Percentiles rank a stretch among this genome's conserved stretches.
Conservation (phyloP, 1,284 basidiomycete species). For the Puccinia horiana region DNA sequence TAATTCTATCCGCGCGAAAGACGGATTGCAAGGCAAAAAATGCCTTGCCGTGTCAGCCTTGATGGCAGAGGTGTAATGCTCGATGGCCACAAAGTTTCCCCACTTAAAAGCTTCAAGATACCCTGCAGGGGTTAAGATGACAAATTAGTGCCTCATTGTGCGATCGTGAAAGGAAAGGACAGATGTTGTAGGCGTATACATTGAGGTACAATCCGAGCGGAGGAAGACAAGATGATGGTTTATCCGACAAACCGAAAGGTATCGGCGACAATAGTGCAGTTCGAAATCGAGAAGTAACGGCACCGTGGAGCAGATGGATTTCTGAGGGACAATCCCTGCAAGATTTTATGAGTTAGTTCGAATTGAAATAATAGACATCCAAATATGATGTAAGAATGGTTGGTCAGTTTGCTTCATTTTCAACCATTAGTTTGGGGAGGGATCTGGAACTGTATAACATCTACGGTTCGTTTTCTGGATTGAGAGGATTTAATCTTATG, state of each 20-base stretch:
- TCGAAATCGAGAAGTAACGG: slow-evolving; percentile 26
- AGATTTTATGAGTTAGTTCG: slow-evolving; percentile 70
- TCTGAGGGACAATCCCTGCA: slow-evolving; percentile 78
- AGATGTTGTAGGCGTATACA: no score
- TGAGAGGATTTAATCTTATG: slow-evolving; percentile 46
- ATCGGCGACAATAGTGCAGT: no score
- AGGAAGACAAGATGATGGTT: no score
- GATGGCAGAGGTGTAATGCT: slow-evolving; percentile 27
- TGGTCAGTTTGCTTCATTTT: background rate
- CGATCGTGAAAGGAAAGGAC: background rate
- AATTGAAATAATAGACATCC: slow-evolving; percentile 78
- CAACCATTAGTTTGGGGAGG: no score
- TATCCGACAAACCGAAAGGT: no score
- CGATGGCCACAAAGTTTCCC: slow-evolving; percentile 6
- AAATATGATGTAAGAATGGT: no score
- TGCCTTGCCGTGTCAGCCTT: slow-evolving; percentile 13
- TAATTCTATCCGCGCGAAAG: slow-evolving; percentile 13
- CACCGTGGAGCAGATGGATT: slow-evolving; percentile 60
- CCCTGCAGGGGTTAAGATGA: slow-evolving; percentile 14
- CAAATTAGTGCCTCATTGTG: background rate
- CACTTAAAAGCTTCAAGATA: slow-evolving; percentile 23
- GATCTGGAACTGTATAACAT: no score
- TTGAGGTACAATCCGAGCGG: no score
- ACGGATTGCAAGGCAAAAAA: slow-evolving; percentile 21
- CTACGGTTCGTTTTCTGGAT: slow-evolving; percentile 46